Percentiles rank a stretch among this genome's conserved stretches.
phyloP scores from a whole-genome alignment of 2,329 filamentous ascomycete genomes.

The Fusarium sp. region DNA sequence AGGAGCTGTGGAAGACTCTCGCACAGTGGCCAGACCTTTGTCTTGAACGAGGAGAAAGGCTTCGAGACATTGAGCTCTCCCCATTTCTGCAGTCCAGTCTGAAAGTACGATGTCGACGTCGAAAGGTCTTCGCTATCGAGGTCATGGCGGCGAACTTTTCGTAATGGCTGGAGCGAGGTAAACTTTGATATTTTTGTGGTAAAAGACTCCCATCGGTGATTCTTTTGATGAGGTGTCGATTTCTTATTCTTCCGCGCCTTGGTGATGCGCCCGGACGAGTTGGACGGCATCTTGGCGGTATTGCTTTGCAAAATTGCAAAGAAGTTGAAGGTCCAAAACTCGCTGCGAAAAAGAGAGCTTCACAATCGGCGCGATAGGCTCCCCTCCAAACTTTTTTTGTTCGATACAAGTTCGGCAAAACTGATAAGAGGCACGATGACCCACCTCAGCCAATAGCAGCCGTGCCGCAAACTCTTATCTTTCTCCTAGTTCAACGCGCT shows the following conservation, averaged over 20 bases:
- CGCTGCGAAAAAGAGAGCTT: conserved; percentile 37
- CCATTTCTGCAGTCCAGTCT: conserved; percentile 86
- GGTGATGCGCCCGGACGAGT: conserved; percentile 71
- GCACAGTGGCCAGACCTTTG: conserved; percentile 78
- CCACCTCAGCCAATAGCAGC: conserved; percentile 45
- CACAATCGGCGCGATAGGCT: conserved; percentile 32
- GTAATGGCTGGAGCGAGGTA: conserved; percentile 88
- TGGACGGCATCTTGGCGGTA: conserved; percentile 65
- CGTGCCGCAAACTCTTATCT: conserved; percentile 50
- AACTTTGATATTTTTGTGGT: conserved; percentile 88
- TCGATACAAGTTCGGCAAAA: conserved; percentile 48
- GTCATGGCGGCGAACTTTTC: conserved; percentile 84
- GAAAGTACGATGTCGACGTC: conserved; percentile 85
- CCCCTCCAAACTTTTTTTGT: conserved; percentile 48
- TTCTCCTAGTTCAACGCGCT: conserved; percentile 18
- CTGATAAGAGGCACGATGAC: conserved; percentile 46
- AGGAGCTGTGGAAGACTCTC: conserved; percentile 93
- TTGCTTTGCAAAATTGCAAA: conserved; percentile 40
- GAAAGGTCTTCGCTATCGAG: conserved; percentile 81
- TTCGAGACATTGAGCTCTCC: conserved; percentile 88
- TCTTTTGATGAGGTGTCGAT: conserved; percentile 78
- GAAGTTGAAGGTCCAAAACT: conserved; percentile 31
- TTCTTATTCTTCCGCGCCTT: conserved; percentile 76
- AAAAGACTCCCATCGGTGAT: conserved; percentile 92
- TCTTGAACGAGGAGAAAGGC: conserved; percentile 79